Conservation (phyloP, 2,329 filamentous ascomycete species). For the Sporothrix protearum region DNA sequence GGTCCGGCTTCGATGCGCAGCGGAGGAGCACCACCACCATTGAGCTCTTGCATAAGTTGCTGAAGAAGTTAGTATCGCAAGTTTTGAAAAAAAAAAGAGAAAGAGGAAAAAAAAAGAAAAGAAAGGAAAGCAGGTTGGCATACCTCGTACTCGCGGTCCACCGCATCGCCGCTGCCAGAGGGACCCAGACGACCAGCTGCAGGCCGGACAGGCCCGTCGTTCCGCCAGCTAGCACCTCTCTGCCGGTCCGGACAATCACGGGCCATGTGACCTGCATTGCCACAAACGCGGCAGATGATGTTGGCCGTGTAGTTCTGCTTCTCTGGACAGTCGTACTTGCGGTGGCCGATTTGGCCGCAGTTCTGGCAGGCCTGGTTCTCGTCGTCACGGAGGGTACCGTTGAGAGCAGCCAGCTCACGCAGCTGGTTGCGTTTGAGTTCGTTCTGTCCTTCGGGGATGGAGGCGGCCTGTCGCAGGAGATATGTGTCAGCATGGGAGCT, state of each 20-base stretch:
- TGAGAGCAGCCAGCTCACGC: conserved; percentile 92
- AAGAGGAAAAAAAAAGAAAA: not conserved
- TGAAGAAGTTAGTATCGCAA: conserved; percentile 35
- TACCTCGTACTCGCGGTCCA: conserved; percentile 94
- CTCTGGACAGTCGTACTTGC: conserved; percentile 98
- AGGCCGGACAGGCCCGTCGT: conserved; percentile 57
- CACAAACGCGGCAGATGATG: conserved; percentile 97
- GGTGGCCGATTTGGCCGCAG: conserved; percentile 96
- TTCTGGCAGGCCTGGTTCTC: conserved; percentile 99
- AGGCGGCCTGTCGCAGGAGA: conserved; percentile 69
- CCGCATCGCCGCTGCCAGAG: conserved; percentile 64
- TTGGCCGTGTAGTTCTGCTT: conserved; percentile 98
- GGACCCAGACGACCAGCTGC: conserved; percentile 65
- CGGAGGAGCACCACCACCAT: conserved; percentile 67
- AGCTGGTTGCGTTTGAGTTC: conserved; percentile 98
- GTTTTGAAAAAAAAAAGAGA: not conserved
- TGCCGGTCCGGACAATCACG: conserved; percentile 95
- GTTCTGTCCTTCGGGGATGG: conserved; percentile 97
- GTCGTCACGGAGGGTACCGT: conserved; percentile 97
- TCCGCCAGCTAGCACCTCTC: conserved; percentile 87
- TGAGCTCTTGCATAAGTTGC: conserved; percentile 98
- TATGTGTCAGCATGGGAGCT: not conserved
- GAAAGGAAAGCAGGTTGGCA: conserved; percentile 36
- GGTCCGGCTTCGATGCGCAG: conserved; percentile 77
- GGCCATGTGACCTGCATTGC: conserved; percentile 97